Evolutionary conservation across 192 early-diverging fungal genomes (phyloP).

Genomic region (Linnemannia zychae): DNA sequence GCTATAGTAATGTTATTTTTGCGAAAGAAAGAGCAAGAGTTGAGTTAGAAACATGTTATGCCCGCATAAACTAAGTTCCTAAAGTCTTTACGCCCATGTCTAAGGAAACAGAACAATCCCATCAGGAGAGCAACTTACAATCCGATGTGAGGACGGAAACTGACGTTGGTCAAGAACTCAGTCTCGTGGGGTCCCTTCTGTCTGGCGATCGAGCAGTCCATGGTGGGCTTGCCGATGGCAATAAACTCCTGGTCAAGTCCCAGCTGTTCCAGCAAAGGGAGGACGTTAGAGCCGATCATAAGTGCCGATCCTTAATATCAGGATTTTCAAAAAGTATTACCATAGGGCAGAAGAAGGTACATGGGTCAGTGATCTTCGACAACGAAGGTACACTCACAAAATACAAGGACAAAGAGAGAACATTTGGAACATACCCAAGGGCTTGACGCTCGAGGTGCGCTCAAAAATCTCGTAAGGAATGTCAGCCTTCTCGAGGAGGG

Average conservation of each 20-base stretch:
- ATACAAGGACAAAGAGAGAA: too few relatives aligned
- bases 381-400: neutral
- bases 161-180: neutral
- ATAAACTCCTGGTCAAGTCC: neutral
- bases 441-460: neutral
- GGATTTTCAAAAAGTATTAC: too few relatives aligned
- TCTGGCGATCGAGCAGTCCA: neutral
- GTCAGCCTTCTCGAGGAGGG: neutral
- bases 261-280: neutral
- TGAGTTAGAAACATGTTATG: neutral
- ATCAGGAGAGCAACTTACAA: neutral
- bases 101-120: neutral
- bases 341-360: too few relatives aligned
- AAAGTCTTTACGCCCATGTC: neutral
- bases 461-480: neutral
- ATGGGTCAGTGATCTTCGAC: neutral
- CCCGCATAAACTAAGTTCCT: neutral
- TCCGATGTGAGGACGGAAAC: neutral
- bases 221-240: neutral
- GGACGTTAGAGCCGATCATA: neutral
- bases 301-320: neutral
- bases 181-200: neutral
- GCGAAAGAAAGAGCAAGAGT: neutral
- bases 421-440: neutral
- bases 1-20: neutral